These are phyloP conservation scores for Echria macrotheca DNA, from an alignment of 495 filamentous ascomycete genomes.

Conservation along the genomic window DNA sequence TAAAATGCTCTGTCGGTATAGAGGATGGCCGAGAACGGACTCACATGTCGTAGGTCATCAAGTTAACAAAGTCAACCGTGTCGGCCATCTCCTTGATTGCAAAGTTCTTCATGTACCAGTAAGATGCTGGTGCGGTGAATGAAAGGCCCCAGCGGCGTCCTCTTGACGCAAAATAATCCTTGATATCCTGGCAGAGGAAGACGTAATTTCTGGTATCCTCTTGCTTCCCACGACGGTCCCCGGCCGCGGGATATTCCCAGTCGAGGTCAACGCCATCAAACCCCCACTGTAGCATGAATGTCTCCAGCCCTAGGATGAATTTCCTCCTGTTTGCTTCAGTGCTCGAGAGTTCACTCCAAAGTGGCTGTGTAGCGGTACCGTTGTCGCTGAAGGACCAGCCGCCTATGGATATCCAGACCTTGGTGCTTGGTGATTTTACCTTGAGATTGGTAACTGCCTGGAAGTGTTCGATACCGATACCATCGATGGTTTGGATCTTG, in stretches of 20 bases:
- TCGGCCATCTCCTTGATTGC: conserved; percentile 35
- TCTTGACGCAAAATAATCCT: conserved; percentile 16
- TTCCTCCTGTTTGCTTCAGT: conserved; percentile 18
- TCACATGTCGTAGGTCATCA: conserved; percentile 51
- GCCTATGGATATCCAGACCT: conserved; percentile 37
- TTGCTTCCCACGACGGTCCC: conserved; percentile 37
- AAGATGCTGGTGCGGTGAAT: conserved; percentile 42
- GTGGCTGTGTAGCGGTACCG: conserved; percentile 25
- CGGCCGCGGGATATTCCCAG: conserved; percentile 42
- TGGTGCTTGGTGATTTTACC: conserved; percentile 29
- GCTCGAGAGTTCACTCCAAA: conserved; percentile 12
- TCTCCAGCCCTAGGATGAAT: conserved; percentile 39
- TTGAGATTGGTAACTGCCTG: conserved; percentile 25
- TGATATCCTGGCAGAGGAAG: conserved; percentile 31
- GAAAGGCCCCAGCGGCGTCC: conserved; percentile 32
- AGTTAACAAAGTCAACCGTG: conserved; percentile 47
- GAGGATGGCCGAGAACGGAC: too few relatives aligned
- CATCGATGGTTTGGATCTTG: conserved; percentile 10
- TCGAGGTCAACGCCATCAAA: conserved; percentile 55
- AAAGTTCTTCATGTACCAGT: conserved; percentile 52
- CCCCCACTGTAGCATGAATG: conserved; percentile 39
- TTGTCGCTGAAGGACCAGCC: conserved; percentile 44
- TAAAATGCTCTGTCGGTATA: too few relatives aligned
- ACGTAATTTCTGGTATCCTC: conserved; percentile 41
- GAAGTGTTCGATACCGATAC: background rate